Evolutionary conservation across 75 land plant genomes (phyloP), one percentile per base, ranked within the genome.

Genomic region (Pinus albicaulis): DNA sequence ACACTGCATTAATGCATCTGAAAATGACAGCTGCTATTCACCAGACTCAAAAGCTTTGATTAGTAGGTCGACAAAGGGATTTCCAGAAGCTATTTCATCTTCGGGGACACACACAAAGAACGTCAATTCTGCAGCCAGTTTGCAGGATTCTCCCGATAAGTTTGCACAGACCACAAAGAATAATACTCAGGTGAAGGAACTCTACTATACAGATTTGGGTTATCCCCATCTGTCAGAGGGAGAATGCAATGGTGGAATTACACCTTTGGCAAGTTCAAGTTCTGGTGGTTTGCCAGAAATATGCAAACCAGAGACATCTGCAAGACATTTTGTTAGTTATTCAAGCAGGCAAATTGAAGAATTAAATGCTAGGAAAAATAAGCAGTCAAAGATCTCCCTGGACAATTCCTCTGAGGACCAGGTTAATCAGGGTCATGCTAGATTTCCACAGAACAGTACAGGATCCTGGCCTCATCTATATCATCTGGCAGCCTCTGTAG

Each of bases 401-500:
- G 71, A 68, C n/a, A 44, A 68, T 7, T 22, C 48, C 36, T 68
- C 48, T 31, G 3, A 38, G n/a, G 71, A 17, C 44, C 71, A 76
- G 8, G 75, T 73, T 55, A 55, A 53, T 7, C 55, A 24, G n/a
- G 28, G 58, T 23, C 57, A 73, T 23, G 58, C 13, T 5, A 55
- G 74, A 55, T 55, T 74, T 65, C 68, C 62, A 57, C 73, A 56
- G 41, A 61, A 52, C 1, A 68, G 76, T 68, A 77, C 28, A 25
- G 77, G 75, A 22, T 82, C 77, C 19, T 85, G 87, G 92, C 82
- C 80, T 25, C 85, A 83, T 79, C 62, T 76, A 26, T 76, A 75
- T 71, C 77, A 73, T 60, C 13, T 82, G 14, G 82, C 75, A 38
- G 83, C 82, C 59, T 82, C 81, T 61, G 53, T 74, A 8, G 79